phyloP scores from a whole-genome alignment of 768 basidiomycete species.

The Mycena filopes region DNA sequence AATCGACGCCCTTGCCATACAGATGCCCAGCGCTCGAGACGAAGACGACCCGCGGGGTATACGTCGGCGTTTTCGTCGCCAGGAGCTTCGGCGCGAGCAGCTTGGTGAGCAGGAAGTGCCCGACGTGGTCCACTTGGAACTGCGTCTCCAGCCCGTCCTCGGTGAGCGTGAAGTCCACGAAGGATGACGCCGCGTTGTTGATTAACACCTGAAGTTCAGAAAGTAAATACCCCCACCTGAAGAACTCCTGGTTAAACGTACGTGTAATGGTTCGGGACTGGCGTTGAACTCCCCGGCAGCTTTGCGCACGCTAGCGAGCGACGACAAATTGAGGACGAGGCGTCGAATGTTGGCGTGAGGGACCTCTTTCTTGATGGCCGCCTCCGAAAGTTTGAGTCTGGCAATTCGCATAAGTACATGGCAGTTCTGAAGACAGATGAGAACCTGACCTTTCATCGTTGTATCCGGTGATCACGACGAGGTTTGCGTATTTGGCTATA shows the following conservation, averaged over 20 bases:
- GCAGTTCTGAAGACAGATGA: background rate
- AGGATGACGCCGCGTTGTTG: slow-evolving; percentile 9
- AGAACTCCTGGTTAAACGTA: too few species aligned
- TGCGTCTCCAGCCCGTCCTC: slow-evolving; percentile 10
- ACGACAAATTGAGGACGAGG: slow-evolving; percentile 8
- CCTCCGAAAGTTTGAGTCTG: slow-evolving; percentile 15
- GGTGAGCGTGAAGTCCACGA: slow-evolving; percentile 4
- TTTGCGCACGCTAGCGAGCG: slow-evolving; percentile 10
- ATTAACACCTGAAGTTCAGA: background rate
- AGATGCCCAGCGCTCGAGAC: slow-evolving; percentile 6
- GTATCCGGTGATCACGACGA: background rate
- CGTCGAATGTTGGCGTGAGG: slow-evolving; percentile 8
- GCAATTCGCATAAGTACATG: background rate
- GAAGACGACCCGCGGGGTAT: slow-evolving; percentile 15
- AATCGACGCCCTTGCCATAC: background rate
- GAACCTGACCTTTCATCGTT: background rate
- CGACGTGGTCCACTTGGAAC: background rate
- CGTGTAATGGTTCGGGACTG: slow-evolving; percentile 1
- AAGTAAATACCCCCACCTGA: background rate
- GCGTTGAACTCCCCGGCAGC: slow-evolving; percentile 11
- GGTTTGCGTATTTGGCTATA: slow-evolving; percentile 1
- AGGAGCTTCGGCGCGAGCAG: slow-evolving; percentile 8
- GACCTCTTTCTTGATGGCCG: slow-evolving; percentile 4
- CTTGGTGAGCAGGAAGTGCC: slow-evolving; percentile 20
- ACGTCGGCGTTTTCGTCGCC: background rate